Evolutionary conservation across 2,329 filamentous ascomycete species (phyloP).

Genomic region (Dactylellina leptospora): DNA sequence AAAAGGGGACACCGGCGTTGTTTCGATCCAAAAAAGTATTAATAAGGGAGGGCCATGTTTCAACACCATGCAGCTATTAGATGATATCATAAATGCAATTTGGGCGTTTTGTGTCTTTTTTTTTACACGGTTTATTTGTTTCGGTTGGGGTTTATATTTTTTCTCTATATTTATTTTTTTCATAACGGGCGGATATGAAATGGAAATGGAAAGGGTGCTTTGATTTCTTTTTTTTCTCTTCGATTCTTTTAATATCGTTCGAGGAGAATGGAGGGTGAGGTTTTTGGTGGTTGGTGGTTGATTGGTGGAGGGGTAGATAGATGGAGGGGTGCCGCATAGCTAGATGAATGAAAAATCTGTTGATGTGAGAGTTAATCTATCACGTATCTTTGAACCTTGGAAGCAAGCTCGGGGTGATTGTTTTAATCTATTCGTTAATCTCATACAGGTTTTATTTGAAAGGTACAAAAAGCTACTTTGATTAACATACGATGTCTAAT

Average conservation of each 20-base stretch:
- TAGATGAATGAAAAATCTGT: conserved; percentile 2
- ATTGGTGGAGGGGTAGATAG: not conserved
- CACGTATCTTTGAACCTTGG: no score
- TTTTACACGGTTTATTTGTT: conserved; percentile 12
- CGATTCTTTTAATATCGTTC: conserved; percentile 30
- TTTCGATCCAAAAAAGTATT: conserved; percentile 45
- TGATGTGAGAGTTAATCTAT: no score
- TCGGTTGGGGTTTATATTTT: conserved; percentile 7
- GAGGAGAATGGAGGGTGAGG: not conserved
- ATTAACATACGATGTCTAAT: no score
- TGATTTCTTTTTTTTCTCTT: conserved; percentile 16
- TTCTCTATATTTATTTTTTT: conserved; percentile 6
- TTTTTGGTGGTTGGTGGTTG: not conserved
- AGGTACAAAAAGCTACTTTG: no score
- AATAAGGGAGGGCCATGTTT: conserved; percentile 54
- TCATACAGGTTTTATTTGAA: no score
- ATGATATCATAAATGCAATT: conserved; percentile 54
- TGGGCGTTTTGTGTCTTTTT: conserved; percentile 48
- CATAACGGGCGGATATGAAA: conserved; percentile 41
- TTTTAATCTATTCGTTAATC: no score
- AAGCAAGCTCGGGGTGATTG: no score
- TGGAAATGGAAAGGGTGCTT: conserved; percentile 17
- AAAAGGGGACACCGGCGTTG: conserved; percentile 51
- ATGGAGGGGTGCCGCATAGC: not conserved
- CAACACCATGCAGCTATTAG: conserved; percentile 54